Evolutionary conservation across 2,329 filamentous ascomycete genomes (phyloP).

Genomic region (Aspergillus sergii): DNA sequence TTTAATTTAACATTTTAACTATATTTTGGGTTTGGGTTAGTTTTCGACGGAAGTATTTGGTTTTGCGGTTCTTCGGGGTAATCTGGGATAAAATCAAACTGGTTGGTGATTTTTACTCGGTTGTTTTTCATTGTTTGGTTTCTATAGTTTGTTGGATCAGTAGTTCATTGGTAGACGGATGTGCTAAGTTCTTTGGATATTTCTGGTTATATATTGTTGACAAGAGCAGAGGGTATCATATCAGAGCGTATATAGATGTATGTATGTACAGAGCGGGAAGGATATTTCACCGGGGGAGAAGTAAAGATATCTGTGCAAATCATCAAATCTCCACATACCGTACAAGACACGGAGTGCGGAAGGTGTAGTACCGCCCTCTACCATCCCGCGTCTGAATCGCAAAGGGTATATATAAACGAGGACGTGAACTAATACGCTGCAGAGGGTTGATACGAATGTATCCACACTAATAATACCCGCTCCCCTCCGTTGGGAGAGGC

Average conservation of each 20-base stretch:
- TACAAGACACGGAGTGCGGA: neutral
- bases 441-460: neutral
- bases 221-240: neutral
- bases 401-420: neutral
- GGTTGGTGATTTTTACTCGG: no score
- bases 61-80: neutral
- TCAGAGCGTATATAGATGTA: neutral
- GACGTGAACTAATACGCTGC: neutral
- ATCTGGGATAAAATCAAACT: neutral
- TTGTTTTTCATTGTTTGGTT: no score
- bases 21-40: neutral
- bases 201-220: neutral
- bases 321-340: neutral
- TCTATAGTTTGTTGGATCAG: no score
- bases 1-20: neutral
- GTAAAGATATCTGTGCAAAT: neutral
- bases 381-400: neutral
- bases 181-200: neutral
- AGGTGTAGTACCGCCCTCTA: neutral
- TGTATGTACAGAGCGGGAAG: neutral
- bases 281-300: neutral
- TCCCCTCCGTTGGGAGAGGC: constrained; percentile 28
- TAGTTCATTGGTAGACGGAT: neutral
- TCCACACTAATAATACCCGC: constrained; percentile 21
- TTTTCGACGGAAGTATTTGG: neutral